phyloP scores from a whole-genome alignment of 371 early-diverging fungal genomes.

The Mortierella sp. region DNA sequence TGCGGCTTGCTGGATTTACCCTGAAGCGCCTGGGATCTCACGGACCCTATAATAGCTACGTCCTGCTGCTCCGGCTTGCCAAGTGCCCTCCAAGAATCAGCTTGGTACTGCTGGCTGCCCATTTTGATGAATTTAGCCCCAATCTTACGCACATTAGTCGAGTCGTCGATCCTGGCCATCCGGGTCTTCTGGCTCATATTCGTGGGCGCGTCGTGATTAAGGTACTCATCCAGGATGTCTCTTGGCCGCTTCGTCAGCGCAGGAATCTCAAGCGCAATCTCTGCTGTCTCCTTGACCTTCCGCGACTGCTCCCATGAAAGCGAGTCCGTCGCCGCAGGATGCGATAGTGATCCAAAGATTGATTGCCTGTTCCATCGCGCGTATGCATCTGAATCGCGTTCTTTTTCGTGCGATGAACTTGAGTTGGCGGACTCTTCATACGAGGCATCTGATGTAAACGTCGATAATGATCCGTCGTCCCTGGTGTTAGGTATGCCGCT shows the following conservation, averaged over 20 bases:
- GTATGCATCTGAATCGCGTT: neutral
- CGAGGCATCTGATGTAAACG: neutral
- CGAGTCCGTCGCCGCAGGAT: neutral
- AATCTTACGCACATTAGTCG: neutral
- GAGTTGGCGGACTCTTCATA: neutral
- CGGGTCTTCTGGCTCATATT: neutral
- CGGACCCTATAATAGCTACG: neutral
- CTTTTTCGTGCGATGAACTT: neutral
- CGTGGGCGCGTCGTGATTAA: neutral
- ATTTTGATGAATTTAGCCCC: neutral
- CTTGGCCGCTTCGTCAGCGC: conserved; percentile 30
- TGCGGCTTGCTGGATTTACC: conserved; percentile 7
- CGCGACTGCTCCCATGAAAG: neutral
- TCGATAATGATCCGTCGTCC: neutral
- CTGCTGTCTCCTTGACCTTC: conserved; percentile 8
- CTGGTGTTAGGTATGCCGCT: neutral
- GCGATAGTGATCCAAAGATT: conserved; percentile 12
- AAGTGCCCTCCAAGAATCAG: conserved; percentile 30
- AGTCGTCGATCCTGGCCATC: neutral
- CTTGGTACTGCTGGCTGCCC: neutral
- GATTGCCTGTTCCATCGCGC: conserved; percentile 5
- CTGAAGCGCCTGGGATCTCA: neutral
- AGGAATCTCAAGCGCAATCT: conserved; percentile 25
- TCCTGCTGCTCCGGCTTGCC: conserved; percentile 21
- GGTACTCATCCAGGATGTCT: conserved; percentile 35